Conservation (phyloP, 345 rosid genomes). For the Eucalyptus grandis region DNA sequence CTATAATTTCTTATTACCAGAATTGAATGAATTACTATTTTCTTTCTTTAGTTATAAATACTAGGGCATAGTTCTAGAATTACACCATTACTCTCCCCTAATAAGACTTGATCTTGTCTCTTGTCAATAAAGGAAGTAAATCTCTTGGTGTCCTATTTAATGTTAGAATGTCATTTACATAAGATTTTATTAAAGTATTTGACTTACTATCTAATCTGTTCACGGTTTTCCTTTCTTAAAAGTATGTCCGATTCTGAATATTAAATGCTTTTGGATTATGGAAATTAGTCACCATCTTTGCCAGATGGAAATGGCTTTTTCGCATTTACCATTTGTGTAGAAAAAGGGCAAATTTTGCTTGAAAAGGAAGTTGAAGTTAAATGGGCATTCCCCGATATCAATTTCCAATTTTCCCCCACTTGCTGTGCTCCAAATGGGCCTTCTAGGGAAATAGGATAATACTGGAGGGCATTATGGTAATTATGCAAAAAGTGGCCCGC, state of each 20-base stretch:
- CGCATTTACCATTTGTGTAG: neutral
- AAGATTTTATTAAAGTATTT: neutral
- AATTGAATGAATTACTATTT: neutral
- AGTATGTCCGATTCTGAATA: neutral
- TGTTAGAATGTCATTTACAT: neutral
- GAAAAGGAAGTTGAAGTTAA: neutral
- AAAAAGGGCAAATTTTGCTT: neutral
- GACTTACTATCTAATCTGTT: neutral
- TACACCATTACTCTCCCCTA: neutral
- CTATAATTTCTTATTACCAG: neutral
- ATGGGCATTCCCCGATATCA: neutral
- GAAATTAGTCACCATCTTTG: neutral
- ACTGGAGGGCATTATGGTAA: neutral
- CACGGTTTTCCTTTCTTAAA: no score
- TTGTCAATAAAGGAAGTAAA: neutral
- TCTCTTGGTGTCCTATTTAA: neutral
- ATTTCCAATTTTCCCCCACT: neutral
- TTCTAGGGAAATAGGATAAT: neutral
- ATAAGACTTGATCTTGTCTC: no score
- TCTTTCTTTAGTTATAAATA: no score
- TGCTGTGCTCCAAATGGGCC: neutral
- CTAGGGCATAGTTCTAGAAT: neutral
- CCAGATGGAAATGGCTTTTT: neutral
- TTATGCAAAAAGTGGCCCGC: neutral
- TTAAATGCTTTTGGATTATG: neutral